phyloP scores from a whole-genome alignment of 192 early-diverging fungal species.

The Entophlyctis luteolus region DNA sequence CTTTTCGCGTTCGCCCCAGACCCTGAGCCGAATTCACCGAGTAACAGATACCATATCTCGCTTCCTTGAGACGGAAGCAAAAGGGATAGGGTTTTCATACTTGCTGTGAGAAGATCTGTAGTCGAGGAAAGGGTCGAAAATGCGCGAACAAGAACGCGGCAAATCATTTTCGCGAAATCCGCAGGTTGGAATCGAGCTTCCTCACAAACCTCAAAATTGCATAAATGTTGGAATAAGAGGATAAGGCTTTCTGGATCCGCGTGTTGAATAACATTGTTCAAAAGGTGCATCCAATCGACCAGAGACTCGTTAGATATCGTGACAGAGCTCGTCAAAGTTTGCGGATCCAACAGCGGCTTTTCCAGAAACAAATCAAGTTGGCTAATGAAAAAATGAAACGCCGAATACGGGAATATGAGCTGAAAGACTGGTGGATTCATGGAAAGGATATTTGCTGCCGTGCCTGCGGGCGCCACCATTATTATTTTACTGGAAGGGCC shows the following conservation, averaged over 20 bases:
- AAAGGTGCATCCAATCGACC: constrained; percentile 29
- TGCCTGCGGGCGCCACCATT: constrained; percentile 17
- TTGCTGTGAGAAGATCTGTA: constrained; percentile 35
- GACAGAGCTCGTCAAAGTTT: neutral
- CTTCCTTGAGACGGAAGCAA: constrained; percentile 29
- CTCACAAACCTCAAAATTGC: neutral
- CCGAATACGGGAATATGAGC: constrained; percentile 31
- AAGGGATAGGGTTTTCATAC: constrained; percentile 30
- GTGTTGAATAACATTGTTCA: constrained; percentile 35
- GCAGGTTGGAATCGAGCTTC: constrained; percentile 15
- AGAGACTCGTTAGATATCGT: neutral
- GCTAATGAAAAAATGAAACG: constrained; percentile 40
- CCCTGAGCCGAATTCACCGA: constrained; percentile 10
- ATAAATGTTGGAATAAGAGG: constrained; percentile 27
- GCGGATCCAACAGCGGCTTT: neutral
- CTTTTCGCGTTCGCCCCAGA: neutral
- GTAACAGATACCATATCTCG: constrained; percentile 37
- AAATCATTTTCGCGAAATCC: constrained; percentile 34
- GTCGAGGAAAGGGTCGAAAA: constrained; percentile 23
- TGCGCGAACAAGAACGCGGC: constrained; percentile 26
- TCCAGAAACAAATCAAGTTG: constrained; percentile 43
- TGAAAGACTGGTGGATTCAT: constrained; percentile 23
- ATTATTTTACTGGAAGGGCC: neutral
- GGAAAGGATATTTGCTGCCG: constrained; percentile 11
- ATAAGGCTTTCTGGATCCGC: constrained; percentile 11